Evolutionary conservation across 345 rosid genomes (phyloP).

Genomic region (Bruguiera sexangula): DNA sequence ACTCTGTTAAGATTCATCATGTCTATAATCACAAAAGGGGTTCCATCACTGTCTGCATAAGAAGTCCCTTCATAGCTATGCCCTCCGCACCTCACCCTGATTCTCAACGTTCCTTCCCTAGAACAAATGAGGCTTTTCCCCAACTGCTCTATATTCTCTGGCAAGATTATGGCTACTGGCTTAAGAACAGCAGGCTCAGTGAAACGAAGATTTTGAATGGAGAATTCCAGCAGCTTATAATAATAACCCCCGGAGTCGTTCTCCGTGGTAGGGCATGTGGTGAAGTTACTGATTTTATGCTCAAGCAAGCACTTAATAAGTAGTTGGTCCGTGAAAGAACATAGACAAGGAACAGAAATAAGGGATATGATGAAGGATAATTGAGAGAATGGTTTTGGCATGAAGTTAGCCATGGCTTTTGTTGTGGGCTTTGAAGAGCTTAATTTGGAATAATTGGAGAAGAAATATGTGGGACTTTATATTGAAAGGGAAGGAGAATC

Average conservation of each 20-base stretch:
- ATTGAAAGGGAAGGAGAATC: constrained; percentile 26
- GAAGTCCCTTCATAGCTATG: constrained; percentile 33
- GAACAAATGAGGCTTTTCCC: constrained; percentile 14
- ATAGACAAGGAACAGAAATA: not conserved
- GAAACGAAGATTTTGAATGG: constrained; percentile 32
- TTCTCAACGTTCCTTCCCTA: constrained; percentile 4
- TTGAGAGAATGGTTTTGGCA: not conserved
- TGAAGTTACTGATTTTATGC: constrained; percentile 41
- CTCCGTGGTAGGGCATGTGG: constrained; percentile 28
- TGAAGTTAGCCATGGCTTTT: constrained; percentile 6
- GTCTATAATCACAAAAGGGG: constrained; percentile 19
- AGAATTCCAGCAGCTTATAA: constrained; percentile 39
- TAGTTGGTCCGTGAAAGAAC: constrained; percentile 9
- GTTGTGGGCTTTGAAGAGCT: not conserved
- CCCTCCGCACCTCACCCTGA: constrained; percentile 26
- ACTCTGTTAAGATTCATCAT: constrained; percentile 27
- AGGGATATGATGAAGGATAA: not conserved
- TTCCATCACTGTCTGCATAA: not conserved
- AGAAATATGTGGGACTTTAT: not conserved
- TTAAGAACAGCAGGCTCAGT: constrained; percentile 4
- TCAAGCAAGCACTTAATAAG: constrained; percentile 38
- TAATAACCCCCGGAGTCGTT: constrained; percentile 20
- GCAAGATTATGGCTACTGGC: constrained; percentile 24
- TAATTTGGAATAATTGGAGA: not conserved
- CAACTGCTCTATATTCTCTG: constrained; percentile 10